phyloP scores from a whole-genome alignment of 371 early-diverging fungal species.

The Mortierella sp. region DNA sequence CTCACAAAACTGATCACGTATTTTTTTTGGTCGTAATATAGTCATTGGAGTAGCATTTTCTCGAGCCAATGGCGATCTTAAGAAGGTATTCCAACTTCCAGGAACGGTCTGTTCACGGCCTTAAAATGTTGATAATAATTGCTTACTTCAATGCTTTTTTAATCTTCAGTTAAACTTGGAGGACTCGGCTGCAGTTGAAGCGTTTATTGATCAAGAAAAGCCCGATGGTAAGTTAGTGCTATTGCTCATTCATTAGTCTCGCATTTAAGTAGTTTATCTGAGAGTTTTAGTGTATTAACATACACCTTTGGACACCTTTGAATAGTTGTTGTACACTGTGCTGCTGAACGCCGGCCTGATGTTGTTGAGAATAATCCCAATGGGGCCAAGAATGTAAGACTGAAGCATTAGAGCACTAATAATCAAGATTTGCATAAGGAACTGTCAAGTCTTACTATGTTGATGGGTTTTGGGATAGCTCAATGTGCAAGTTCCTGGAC shows the following conservation, averaged over 20 bases:
- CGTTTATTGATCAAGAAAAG: conserved; percentile 66
- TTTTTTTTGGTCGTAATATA: conserved; percentile 12
- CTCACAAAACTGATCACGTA: neutral
- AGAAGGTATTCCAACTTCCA: conserved; percentile 61
- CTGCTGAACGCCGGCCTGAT: conserved; percentile 91
- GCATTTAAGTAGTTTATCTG: neutral
- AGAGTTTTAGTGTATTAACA: neutral
- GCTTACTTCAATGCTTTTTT: neutral
- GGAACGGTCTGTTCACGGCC: neutral
- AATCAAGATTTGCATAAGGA: neutral
- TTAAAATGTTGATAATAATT: neutral
- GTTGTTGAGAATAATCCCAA: conserved; percentile 78
- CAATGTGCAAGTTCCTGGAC: conserved; percentile 75
- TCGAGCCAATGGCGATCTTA: conserved; percentile 67
- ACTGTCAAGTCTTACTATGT: neutral
- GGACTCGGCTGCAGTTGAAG: conserved; percentile 63
- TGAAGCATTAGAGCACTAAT: no score
- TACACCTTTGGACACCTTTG: neutral
- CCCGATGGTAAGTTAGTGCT: conserved; percentile 66
- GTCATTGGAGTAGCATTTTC: conserved; percentile 83
- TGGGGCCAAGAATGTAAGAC: conserved; percentile 65
- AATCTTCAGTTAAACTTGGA: conserved; percentile 72
- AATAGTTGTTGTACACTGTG: conserved; percentile 83
- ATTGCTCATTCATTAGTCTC: neutral
- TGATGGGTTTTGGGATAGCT: conserved; percentile 52